Evolutionary conservation across 179 eudicot species (phyloP).

Genomic region (Heliamphora pulchella): DNA sequence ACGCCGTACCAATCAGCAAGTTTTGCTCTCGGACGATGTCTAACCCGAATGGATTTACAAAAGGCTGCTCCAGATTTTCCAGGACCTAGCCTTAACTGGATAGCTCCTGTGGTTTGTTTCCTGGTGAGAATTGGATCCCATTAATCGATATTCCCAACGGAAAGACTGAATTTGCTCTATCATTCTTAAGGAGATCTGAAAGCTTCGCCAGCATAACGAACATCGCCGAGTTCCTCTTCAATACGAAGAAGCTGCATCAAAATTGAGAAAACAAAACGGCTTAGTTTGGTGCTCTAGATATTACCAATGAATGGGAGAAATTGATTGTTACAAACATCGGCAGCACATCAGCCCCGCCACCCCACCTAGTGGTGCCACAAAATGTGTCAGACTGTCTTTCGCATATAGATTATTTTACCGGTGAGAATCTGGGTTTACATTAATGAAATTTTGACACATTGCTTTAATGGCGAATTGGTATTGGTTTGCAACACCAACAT

Average conservation of each 20-base stretch:
- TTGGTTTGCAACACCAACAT: too few relatives aligned
- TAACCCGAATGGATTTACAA: conserved; percentile 13
- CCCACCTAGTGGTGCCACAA: too few relatives aligned
- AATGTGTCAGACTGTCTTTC: too few relatives aligned
- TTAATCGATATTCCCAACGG: background rate
- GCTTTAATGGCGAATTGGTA: too few relatives aligned
- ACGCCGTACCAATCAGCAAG: conserved; percentile 1
- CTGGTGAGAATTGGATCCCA: background rate
- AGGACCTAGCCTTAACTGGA: background rate
- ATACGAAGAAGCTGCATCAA: conserved; percentile 81
- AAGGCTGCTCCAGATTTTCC: background rate
- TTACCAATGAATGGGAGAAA: background rate
- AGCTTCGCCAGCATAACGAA: conserved; percentile 91
- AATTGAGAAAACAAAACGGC: background rate
- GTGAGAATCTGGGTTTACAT: too few relatives aligned
- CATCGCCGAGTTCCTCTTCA: conserved; percentile 95
- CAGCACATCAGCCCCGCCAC: too few relatives aligned
- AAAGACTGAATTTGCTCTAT: background rate
- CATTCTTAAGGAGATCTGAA: conserved; percentile 64
- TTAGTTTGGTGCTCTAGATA: background rate
- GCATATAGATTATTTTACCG: too few relatives aligned
- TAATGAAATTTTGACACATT: too few relatives aligned
- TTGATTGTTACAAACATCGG: too few relatives aligned
- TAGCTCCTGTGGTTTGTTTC: background rate
- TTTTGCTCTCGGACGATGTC: background rate